Conservation (phyloP, 345 rosid genomes). For the Schrenkiella parvula region DNA sequence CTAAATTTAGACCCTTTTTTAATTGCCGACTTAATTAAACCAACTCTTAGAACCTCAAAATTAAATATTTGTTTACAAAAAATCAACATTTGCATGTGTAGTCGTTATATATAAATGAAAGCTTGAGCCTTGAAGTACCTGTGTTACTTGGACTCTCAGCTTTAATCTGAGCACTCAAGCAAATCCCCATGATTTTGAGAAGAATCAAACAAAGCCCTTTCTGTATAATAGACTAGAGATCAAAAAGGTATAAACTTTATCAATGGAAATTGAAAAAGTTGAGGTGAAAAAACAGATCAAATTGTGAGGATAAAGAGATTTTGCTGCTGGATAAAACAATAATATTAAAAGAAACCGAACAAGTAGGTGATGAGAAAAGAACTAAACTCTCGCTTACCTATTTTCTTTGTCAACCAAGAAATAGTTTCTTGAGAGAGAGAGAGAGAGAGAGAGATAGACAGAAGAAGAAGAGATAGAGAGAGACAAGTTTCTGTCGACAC, state of each 20-base stretch:
- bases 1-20: background rate
- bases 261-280: background rate
- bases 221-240: slow-evolving; percentile 14
- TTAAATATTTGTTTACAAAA: background rate
- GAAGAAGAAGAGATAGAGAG: slow-evolving; percentile 2
- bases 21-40: background rate
- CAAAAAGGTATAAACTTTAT: slow-evolving; percentile 10
- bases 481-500: background rate
- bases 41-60: background rate
- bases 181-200: slow-evolving; percentile 63
- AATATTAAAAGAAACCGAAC: background rate
- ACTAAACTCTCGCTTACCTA: slow-evolving; percentile 10
- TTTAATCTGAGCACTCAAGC: slow-evolving; percentile 85
- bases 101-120: background rate
- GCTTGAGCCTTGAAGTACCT: slow-evolving; percentile 44
- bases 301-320: background rate
- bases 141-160: slow-evolving; percentile 71
- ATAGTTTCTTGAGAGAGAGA: no score
- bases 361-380: slow-evolving; percentile 6
- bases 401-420: slow-evolving; percentile 11
- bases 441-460: background rate
- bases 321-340: background rate
- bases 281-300: slow-evolving; percentile 39
- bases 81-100: slow-evolving; percentile 2
- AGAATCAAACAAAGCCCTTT: slow-evolving; percentile 21